Percentiles rank a stretch among this genome's conserved stretches.
These are phyloP conservation scores for Kokia cookei DNA, from an alignment of 441 rosid genomes.

Conservation along the genomic window DNA sequence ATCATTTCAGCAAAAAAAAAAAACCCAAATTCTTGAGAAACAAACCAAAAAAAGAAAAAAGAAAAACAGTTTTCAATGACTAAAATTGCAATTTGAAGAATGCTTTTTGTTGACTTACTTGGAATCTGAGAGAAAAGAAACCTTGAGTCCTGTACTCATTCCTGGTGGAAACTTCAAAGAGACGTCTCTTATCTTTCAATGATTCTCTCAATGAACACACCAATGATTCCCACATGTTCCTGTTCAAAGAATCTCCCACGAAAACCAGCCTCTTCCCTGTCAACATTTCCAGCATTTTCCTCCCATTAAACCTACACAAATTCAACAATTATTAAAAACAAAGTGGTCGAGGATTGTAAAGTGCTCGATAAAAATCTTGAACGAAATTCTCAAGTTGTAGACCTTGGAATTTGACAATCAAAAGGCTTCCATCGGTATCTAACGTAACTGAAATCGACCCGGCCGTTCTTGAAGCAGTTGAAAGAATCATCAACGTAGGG, in stretches of 20 bases:
- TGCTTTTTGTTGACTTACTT: slow-evolving; percentile 10
- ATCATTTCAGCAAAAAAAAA: background rate
- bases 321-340: background rate
- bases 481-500: slow-evolving; percentile 41
- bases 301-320: slow-evolving; percentile 50
- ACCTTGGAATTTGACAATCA: slow-evolving; percentile 44
- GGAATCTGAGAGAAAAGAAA: slow-evolving; percentile 38
- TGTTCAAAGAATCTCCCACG: slow-evolving; percentile 53
- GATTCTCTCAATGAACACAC: slow-evolving; percentile 45
- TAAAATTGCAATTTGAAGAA: background rate
- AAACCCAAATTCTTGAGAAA: background rate
- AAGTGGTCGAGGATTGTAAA: background rate
- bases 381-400: background rate
- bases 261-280: slow-evolving; percentile 53
- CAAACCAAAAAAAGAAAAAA: background rate
- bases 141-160: slow-evolving; percentile 35
- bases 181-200: slow-evolving; percentile 24
- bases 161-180: slow-evolving; percentile 26
- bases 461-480: slow-evolving; percentile 43
- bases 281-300: slow-evolving; percentile 47
- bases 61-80: background rate
- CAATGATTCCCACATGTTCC: slow-evolving; percentile 61
- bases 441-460: slow-evolving; percentile 35
- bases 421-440: slow-evolving; percentile 40
- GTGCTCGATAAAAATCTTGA: background rate